Evolutionary conservation across 169 alveolate genomes (phyloP).

Genomic region (Babesia caballi): DNA sequence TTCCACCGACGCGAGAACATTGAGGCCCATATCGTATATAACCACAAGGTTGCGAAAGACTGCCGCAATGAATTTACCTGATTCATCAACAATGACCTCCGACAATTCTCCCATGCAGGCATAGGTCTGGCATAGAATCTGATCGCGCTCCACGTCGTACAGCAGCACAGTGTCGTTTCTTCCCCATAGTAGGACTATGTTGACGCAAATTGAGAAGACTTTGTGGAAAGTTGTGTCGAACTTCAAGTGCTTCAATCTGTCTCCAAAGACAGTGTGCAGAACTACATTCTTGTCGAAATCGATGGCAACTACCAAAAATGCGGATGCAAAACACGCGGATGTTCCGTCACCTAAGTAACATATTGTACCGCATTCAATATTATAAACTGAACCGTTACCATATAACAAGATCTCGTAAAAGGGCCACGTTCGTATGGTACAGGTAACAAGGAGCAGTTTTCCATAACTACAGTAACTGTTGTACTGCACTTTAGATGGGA

Average conservation of each 20-base stretch:
- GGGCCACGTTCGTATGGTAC: neutral
- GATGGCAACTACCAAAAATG: constrained; percentile 5
- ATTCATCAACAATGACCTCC: constrained; percentile 49
- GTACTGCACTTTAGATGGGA: constrained; percentile 5
- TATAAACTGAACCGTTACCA: neutral
- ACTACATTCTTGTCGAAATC: neutral
- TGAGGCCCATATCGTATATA: constrained; percentile 63
- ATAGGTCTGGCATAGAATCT: neutral
- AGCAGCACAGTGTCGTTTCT: neutral
- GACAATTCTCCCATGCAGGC: constrained; percentile 49
- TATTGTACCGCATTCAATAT: neutral
- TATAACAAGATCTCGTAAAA: constrained; percentile 8
- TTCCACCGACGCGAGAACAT: constrained; percentile 57
- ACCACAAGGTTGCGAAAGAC: constrained; percentile 65
- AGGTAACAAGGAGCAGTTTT: constrained; percentile 18
- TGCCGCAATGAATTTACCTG: constrained; percentile 61
- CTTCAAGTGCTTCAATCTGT: neutral
- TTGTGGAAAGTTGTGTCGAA: neutral
- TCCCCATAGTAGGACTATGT: constrained; percentile 34
- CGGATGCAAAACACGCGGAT: constrained; percentile 41
- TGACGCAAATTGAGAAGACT: constrained; percentile 29
- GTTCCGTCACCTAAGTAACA: neutral
- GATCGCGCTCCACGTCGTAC: neutral
- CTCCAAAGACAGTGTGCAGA: constrained; percentile 20
- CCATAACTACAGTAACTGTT: constrained; percentile 16